Evolutionary conservation across 305 asterid species (phyloP).

Genomic region (Solanum hybrid): DNA sequence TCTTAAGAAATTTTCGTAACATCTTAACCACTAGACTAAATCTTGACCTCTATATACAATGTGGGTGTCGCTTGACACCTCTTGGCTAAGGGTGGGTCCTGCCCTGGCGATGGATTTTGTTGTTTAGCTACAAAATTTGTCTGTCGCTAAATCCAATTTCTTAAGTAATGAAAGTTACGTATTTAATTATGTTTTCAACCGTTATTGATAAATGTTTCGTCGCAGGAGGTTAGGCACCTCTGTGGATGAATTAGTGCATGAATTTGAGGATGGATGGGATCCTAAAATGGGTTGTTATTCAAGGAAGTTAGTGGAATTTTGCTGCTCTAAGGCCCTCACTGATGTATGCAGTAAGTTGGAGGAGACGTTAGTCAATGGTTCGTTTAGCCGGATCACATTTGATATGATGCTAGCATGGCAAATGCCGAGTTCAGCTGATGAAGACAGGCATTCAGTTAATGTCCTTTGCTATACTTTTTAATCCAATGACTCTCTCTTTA

Average conservation of each 20-base stretch:
- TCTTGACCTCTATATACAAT: too few relatives aligned
- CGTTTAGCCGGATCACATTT: slow-evolving; percentile 66
- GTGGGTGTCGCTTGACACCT: too few relatives aligned
- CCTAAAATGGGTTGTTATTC: slow-evolving; percentile 38
- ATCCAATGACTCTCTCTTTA: neutral
- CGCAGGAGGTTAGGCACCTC: slow-evolving; percentile 43
- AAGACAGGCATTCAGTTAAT: slow-evolving; percentile 40
- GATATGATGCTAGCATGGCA: slow-evolving; percentile 97
- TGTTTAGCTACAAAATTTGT: too few relatives aligned
- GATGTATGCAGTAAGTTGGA: slow-evolving; percentile 39
- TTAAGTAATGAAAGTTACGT: too few relatives aligned
- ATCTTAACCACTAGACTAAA: too few relatives aligned
- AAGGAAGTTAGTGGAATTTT: slow-evolving; percentile 55
- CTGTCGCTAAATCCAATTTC: too few relatives aligned
- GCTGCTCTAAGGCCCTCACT: slow-evolving; percentile 53
- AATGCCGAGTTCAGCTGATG: slow-evolving; percentile 41
- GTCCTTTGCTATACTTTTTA: too few relatives aligned
- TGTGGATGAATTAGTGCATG: slow-evolving; percentile 37
- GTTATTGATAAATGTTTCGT: neutral
- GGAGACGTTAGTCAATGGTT: slow-evolving; percentile 42
- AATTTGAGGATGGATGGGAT: slow-evolving; percentile 56
- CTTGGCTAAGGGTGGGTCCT: too few relatives aligned
- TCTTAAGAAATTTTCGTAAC: too few relatives aligned
- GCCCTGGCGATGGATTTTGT: too few relatives aligned
- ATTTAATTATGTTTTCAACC: neutral